Evolutionary conservation across 805 yeast genomes (phyloP).

Genomic region (Peterozyma toletana): DNA sequence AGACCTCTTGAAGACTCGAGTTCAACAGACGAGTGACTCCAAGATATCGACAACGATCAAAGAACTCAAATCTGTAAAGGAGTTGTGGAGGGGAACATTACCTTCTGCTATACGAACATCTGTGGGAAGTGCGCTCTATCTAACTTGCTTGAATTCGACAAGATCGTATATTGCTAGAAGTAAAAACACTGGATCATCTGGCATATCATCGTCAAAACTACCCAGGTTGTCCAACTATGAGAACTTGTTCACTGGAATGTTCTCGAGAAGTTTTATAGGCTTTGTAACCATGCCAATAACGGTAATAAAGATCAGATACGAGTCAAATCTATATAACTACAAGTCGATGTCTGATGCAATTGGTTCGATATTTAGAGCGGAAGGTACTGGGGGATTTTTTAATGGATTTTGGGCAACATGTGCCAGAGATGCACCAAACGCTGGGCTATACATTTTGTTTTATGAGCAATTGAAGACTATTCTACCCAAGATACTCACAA

Average conservation of each 20-base stretch:
- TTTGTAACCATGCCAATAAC: constrained; percentile 92
- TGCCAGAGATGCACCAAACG: constrained; percentile 91
- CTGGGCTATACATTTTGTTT: constrained; percentile 82
- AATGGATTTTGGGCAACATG: constrained; percentile 84
- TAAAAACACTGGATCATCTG: constrained; percentile 5
- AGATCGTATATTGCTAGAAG: constrained; percentile 40
- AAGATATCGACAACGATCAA: constrained; percentile 25
- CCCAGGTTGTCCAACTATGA: constrained; percentile 68
- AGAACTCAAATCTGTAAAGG: constrained; percentile 33
- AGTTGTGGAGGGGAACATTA: constrained; percentile 89
- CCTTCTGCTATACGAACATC: constrained; percentile 90
- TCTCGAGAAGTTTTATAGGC: constrained; percentile 78
- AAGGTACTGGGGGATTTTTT: constrained; percentile 67
- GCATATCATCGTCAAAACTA: constrained; percentile 32
- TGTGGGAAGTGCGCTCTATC: constrained; percentile 81
- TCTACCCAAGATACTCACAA: constrained; percentile 33
- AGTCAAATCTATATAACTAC: constrained; percentile 72
- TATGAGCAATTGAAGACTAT: constrained; percentile 68
- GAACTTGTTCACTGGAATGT: constrained; percentile 70
- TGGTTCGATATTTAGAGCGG: constrained; percentile 40
- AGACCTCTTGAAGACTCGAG: constrained; percentile 80
- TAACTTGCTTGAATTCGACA: constrained; percentile 60
- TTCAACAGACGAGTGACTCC: constrained; percentile 50
- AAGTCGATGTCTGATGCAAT: constrained; percentile 56
- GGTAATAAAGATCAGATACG: constrained; percentile 80